Evolutionary conservation across 768 basidiomycete species (phyloP).

Genomic region (Sarcodon aspratus): DNA sequence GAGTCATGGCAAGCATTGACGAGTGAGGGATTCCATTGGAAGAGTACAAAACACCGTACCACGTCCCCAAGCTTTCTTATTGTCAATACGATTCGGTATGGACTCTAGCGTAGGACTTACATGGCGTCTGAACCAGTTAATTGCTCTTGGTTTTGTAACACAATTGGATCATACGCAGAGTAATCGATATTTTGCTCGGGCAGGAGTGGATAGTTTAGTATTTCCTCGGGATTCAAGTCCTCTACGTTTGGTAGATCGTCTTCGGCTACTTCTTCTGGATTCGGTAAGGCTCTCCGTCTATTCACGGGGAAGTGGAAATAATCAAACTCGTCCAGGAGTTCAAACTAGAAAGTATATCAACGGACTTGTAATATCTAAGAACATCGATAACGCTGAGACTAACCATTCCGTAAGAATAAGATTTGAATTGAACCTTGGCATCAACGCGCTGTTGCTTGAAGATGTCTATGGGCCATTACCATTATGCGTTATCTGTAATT

Average conservation of each 20-base stretch:
- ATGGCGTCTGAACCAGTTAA: constrained; percentile 3
- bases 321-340: constrained; percentile 4
- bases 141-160: background rate
- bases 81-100: background rate
- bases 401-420: constrained; percentile 17
- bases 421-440: constrained; percentile 12
- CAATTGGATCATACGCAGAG: constrained; percentile 7
- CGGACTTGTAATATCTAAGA: background rate
- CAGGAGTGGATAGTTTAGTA: constrained; percentile 14
- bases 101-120: background rate
- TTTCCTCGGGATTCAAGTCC: constrained; percentile 6
- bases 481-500: background rate
- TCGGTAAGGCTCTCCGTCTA: background rate
- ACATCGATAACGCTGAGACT: background rate
- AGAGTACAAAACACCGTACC: constrained; percentile 12
- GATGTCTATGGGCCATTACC: constrained; percentile 8
- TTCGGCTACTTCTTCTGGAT: constrained; percentile 12
- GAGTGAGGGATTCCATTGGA: constrained; percentile 3
- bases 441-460: constrained; percentile 18
- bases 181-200: constrained; percentile 8
- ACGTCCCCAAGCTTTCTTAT: constrained; percentile 10
- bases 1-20: constrained; percentile 5
- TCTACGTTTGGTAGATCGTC: constrained; percentile 10
- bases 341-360: constrained; percentile 2
- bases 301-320: constrained; percentile 3